Evolutionary conservation across 495 filamentous ascomycete genomes (phyloP).

Genomic region (Lasiosphaeria hispida): DNA sequence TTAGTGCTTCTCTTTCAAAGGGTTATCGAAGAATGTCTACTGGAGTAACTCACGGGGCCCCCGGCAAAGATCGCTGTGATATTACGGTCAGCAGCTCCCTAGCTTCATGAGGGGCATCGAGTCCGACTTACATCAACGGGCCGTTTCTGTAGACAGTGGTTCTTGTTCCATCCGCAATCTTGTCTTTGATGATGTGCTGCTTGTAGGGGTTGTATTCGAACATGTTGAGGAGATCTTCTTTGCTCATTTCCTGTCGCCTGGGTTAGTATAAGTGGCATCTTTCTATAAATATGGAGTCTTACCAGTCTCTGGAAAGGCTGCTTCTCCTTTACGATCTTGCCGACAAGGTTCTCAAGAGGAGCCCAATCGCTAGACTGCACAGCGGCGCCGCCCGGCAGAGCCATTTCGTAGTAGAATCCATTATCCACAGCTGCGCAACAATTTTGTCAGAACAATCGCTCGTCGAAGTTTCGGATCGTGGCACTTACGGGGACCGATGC

Average conservation of each 20-base stretch:
- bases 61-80: slow-evolving; percentile 42
- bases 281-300: not conserved
- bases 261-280: not conserved
- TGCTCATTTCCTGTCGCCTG: slow-evolving; percentile 58
- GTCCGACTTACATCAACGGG: slow-evolving; percentile 37
- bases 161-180: slow-evolving; percentile 79
- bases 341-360: slow-evolving; percentile 70
- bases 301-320: slow-evolving; percentile 85
- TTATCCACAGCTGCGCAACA: slow-evolving; percentile 53
- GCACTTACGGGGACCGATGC: slow-evolving; percentile 77
- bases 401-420: slow-evolving; percentile 99
- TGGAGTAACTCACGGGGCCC: slow-evolving; percentile 49
- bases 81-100: not conserved
- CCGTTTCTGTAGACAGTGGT: slow-evolving; percentile 88
- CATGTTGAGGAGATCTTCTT: slow-evolving; percentile 91
- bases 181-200: slow-evolving; percentile 90
- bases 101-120: too few species aligned
- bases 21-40: not conserved
- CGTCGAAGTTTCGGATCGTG: not conserved
- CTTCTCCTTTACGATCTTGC: slow-evolving; percentile 88
- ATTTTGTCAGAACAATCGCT: not conserved
- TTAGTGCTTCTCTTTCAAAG: too few species aligned
- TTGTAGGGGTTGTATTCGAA: slow-evolving; percentile 84
- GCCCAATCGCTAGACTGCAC: slow-evolving; percentile 76
- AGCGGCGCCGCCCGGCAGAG: slow-evolving; percentile 67